Percentiles rank a stretch among this genome's conserved stretches.
Evolutionary conservation across 306 rosid genomes (phyloP).

Genomic region (Pterocarpus santalinus): DNA sequence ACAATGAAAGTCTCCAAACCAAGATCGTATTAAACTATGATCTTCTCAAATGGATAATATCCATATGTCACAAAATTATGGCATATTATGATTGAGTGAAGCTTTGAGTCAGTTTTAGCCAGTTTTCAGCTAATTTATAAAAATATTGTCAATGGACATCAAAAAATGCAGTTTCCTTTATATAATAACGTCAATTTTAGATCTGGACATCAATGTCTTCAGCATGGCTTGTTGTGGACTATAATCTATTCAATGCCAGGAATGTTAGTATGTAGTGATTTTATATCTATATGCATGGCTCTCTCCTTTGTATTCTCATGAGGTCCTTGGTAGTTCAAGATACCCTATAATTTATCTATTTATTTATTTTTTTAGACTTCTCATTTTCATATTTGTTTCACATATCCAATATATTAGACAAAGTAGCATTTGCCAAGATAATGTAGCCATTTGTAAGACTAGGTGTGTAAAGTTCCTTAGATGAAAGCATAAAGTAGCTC

Average conservation of each 20-base stretch:
- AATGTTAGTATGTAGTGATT: constrained; percentile 9
- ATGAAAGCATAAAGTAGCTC: constrained; percentile 13
- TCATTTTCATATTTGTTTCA: constrained; percentile 17
- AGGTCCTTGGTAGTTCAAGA: constrained; percentile 35
- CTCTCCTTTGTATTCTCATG: neutral
- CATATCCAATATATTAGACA: constrained; percentile 4
- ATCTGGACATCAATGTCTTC: constrained; percentile 21
- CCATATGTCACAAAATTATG: constrained; percentile 34
- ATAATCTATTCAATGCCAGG: constrained; percentile 7
- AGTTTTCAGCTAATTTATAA: constrained; percentile 9
- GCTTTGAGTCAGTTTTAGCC: neutral
- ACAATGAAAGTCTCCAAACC: constrained; percentile 5
- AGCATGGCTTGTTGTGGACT: neutral
- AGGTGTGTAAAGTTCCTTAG: constrained; percentile 14
- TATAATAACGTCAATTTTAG: constrained; percentile 25
- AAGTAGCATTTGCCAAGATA: constrained; percentile 24
- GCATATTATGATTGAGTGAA: neutral
- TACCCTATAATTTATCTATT: neutral
- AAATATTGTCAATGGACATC: neutral
- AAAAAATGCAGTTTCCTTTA: constrained; percentile 2
- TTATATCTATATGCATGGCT: neutral
- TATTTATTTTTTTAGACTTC: neutral
- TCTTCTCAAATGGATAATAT: constrained; percentile 14
- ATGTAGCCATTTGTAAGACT: constrained; percentile 14
- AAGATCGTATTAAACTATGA: neutral